Evolutionary conservation across 2,329 filamentous ascomycete genomes (phyloP).

Genomic region (Aspergillus calidoustus): DNA sequence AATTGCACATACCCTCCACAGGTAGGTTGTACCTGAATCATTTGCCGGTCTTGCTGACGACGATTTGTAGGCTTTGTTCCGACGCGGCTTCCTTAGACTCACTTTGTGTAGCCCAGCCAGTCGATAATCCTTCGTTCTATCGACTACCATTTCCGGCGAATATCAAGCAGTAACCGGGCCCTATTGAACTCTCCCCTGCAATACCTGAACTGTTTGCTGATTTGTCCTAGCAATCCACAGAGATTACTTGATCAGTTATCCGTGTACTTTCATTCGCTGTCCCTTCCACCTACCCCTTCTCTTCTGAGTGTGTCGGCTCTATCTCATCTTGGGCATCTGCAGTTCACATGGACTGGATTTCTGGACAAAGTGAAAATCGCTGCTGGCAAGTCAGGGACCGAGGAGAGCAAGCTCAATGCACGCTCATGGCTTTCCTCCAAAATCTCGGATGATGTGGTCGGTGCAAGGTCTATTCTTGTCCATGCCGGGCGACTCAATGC

Average conservation of each 20-base stretch:
- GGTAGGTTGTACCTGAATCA: neutral
- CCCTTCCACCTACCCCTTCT: neutral
- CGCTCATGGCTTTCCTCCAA: neutral
- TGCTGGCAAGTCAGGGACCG: neutral
- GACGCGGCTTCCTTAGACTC: neutral
- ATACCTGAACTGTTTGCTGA: neutral
- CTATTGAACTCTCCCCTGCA: neutral
- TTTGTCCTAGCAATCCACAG: neutral
- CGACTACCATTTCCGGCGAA: neutral
- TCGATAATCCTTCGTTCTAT: neutral
- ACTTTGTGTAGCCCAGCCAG: neutral
- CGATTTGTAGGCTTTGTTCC: neutral
- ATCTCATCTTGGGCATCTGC: neutral
- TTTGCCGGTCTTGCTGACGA: neutral
- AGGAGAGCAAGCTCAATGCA: slow-evolving; percentile 2
- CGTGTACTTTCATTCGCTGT: neutral
- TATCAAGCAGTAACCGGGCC: neutral
- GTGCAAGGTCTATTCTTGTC: neutral
- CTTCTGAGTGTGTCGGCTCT: neutral
- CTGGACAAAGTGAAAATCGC: neutral
- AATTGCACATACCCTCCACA: neutral
- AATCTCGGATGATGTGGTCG: neutral
- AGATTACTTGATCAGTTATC: neutral
- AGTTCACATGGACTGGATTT: neutral
- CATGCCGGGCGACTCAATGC: neutral